A percentile compares a stretch with the other conserved stretches of the same genome.
phyloP scores from a whole-genome alignment of 1,284 basidiomycete species.

The Trametes versicolor region DNA sequence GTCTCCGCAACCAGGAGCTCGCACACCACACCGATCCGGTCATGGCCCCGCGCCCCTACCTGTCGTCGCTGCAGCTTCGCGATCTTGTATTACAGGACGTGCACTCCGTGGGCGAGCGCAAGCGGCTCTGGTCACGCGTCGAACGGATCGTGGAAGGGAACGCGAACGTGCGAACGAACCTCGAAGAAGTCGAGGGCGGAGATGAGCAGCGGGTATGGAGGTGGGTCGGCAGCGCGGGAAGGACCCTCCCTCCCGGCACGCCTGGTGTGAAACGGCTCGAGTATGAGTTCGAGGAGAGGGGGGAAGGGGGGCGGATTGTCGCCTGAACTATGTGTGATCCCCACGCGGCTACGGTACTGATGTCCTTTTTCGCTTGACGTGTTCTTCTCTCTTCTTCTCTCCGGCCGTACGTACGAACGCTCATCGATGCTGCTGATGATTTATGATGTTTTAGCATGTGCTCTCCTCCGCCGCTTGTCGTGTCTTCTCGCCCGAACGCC shows the following conservation, averaged over 20 bases:
- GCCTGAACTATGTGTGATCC: slow-evolving; percentile 33
- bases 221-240: slow-evolving; percentile 74
- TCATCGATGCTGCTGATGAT: slow-evolving; percentile 13
- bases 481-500: slow-evolving; percentile 6
- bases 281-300: slow-evolving; percentile 35
- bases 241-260: slow-evolving; percentile 36
- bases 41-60: slow-evolving; percentile 78
- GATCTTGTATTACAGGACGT: slow-evolving; percentile 90
- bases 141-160: slow-evolving; percentile 92
- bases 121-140: slow-evolving; percentile 87
- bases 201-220: slow-evolving; percentile 87
- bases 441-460: slow-evolving; percentile 15
- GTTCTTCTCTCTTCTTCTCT: slow-evolving; percentile 6
- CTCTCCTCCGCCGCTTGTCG: slow-evolving; percentile 11
- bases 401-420: slow-evolving; percentile 7
- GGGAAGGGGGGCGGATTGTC: slow-evolving; percentile 37
- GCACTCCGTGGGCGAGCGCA: slow-evolving; percentile 74
- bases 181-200: slow-evolving; percentile 91
- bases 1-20: slow-evolving; percentile 88
- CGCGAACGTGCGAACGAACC: slow-evolving; percentile 90
- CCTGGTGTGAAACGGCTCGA: slow-evolving; percentile 32
- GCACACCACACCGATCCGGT: slow-evolving; percentile 89
- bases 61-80: slow-evolving; percentile 91
- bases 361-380: slow-evolving; percentile 11
- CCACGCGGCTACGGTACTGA: slow-evolving; percentile 3